phyloP scores from a whole-genome alignment of 176 grass and related monocot genomes.

The Oryza rufipogon region DNA sequence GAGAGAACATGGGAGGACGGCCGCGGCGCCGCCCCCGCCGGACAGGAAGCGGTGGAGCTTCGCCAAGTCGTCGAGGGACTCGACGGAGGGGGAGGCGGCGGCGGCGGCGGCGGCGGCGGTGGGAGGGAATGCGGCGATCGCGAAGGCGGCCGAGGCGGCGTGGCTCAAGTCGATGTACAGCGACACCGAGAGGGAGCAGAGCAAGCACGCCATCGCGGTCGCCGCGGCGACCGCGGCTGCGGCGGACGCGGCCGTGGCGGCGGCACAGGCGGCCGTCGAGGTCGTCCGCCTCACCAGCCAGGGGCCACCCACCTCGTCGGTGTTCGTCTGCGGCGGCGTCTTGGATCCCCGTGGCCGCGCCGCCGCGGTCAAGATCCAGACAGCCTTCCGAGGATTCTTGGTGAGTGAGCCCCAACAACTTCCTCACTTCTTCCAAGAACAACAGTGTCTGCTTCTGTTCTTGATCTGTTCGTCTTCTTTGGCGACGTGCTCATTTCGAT shows the following conservation, averaged over 20 bases:
- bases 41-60: constrained; percentile 96
- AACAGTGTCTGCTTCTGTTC: constrained; percentile 3
- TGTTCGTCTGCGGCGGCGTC: background rate
- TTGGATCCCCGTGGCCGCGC: background rate
- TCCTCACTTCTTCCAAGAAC: background rate
- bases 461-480: background rate
- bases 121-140: constrained; percentile 38
- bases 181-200: constrained; percentile 78
- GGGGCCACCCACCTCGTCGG: constrained; percentile 17
- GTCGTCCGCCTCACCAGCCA: constrained; percentile 86
- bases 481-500: background rate
- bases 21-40: background rate
- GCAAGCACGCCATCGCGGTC: constrained; percentile 90
- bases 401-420: constrained; percentile 33
- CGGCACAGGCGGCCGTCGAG: constrained; percentile 76
- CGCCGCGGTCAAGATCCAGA: constrained; percentile 86
- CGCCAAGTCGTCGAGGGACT: constrained; percentile 59
- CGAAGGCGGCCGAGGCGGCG: constrained; percentile 50
- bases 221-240: constrained; percentile 76
- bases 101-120: background rate
- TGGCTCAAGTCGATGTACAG: constrained; percentile 79
- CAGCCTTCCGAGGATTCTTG: constrained; percentile 75
- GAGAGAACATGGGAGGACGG: constrained; percentile 45
- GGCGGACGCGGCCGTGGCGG: constrained; percentile 79
- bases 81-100: background rate